Evolutionary conservation across 306 rosid species (phyloP), one percentile per base, ranked within the genome.

Genomic region (Vigna reflexopilosa): DNA sequence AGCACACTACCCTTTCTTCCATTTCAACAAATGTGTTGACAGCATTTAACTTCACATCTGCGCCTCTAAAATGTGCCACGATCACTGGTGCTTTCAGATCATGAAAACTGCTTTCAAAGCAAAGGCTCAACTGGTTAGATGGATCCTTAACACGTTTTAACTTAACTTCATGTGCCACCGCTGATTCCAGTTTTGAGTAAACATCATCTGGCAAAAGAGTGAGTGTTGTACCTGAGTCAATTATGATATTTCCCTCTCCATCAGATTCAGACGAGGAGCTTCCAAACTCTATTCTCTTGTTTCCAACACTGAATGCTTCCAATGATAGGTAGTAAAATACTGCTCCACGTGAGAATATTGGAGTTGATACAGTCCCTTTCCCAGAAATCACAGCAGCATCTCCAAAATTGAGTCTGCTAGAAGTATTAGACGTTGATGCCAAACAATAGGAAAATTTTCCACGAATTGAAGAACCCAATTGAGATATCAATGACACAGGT

Each of bases 371-470:
- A 17, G 57, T 22, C 1, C 67, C 80, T 5, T 3, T 4, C 2
- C 83, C 83, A 14, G 83, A 77, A 48, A 83, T 83, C 32, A 72
- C 42, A 12, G 77, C 83, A 4, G 45, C 42, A 36, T 57, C 61
- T 16, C 86, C 86, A 67, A 83, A 83, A 17, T 19, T 47, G 7
- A 83, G 76, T 77, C 32, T 76, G 28, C 74, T 52, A 1, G 84
- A 32, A 0, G 0, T 3, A 0, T 30, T 8, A 0, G 10, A 0
- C 0, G 0, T 0, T 1, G 92, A 83, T 3, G 76, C 24, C 57
- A 92, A 86, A 66, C 97, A 92, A 45, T 92, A 82, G 0, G 93
- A 86, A 62, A 90, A 92, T 40, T 85, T 92, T 0, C 82, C 86
- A 0, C 1, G 72, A 0, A 80, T 76, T 0, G 88, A 71, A 4